Conservation (phyloP, 768 basidiomycete genomes). For the Cyathus striatus region DNA sequence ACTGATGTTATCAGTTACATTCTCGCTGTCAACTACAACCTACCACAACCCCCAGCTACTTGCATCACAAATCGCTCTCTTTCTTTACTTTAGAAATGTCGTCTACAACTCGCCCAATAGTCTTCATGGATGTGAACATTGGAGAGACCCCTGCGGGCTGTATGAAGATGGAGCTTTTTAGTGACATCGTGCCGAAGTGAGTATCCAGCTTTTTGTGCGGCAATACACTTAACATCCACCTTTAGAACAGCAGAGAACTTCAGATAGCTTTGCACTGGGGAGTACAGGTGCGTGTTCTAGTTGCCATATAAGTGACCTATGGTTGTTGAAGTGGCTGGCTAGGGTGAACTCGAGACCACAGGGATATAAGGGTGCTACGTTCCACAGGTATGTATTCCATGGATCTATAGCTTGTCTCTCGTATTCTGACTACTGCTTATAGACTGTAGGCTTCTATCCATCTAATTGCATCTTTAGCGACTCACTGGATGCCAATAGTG, state of each 20-base stretch:
- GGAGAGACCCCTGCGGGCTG: slow-evolving; percentile 95
- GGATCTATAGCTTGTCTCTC: neutral
- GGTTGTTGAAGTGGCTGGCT: neutral
- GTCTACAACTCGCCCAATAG: slow-evolving; percentile 68
- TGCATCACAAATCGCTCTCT: too few species aligned
- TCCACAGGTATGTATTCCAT: slow-evolving; percentile 67
- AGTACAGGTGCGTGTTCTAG: slow-evolving; percentile 61
- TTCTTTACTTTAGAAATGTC: slow-evolving; percentile 23
- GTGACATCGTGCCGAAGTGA: slow-evolving; percentile 92
- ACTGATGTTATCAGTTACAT: too few species aligned
- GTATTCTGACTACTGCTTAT: slow-evolving; percentile 11
- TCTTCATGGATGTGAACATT: slow-evolving; percentile 96
- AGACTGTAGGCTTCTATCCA: slow-evolving; percentile 60
- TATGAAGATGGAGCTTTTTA: slow-evolving; percentile 96
- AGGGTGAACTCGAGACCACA: slow-evolving; percentile 83
- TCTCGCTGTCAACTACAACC: too few species aligned
- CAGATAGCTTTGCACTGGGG: slow-evolving; percentile 93
- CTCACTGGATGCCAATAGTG: slow-evolving; percentile 36
- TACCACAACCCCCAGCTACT: too few species aligned
- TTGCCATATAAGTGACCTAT: neutral
- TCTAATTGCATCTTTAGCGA: slow-evolving; percentile 1
- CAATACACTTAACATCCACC: slow-evolving; percentile 3
- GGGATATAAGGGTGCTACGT: slow-evolving; percentile 88
- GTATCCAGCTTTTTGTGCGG: slow-evolving; percentile 13
- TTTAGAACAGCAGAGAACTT: slow-evolving; percentile 96